Evolutionary conservation across 805 yeast species (phyloP).

Genomic region (Candida montana): DNA sequence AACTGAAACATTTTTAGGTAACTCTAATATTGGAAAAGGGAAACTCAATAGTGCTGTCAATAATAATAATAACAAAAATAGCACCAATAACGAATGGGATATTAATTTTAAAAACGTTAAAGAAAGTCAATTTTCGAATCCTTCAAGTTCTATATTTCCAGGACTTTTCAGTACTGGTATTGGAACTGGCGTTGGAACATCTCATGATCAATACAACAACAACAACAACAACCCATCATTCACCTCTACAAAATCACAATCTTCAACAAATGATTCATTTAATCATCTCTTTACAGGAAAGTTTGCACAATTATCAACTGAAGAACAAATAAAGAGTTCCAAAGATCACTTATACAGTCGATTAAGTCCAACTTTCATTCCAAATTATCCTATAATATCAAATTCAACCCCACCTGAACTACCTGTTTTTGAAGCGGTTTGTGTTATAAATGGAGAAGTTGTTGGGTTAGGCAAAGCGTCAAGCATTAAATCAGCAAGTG

Average conservation of each 20-base stretch:
- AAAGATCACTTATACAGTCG: constrained; percentile 58
- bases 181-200: no score
- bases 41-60: background rate
- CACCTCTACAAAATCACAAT: no score
- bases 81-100: background rate
- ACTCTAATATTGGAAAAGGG: no score
- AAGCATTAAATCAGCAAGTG: constrained; percentile 66
- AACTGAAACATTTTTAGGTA: no score
- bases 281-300: background rate
- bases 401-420: constrained; percentile 35
- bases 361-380: constrained; percentile 53
- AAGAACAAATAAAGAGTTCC: constrained; percentile 38
- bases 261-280: background rate
- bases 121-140: no score
- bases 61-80: no score
- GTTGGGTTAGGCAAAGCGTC: constrained; percentile 65
- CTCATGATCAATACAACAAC: no score
- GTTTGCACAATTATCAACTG: constrained; percentile 29
- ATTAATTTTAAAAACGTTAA: no score
- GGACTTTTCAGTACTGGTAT: no score
- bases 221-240: no score
- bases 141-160: no score
- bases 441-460: constrained; percentile 56
- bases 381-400: constrained; percentile 41
- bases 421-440: constrained; percentile 43